Base-by-base conservation (phyloP, 768 basidiomycete species). In the Tylopilus plumbeoviolaceoides region DNA sequence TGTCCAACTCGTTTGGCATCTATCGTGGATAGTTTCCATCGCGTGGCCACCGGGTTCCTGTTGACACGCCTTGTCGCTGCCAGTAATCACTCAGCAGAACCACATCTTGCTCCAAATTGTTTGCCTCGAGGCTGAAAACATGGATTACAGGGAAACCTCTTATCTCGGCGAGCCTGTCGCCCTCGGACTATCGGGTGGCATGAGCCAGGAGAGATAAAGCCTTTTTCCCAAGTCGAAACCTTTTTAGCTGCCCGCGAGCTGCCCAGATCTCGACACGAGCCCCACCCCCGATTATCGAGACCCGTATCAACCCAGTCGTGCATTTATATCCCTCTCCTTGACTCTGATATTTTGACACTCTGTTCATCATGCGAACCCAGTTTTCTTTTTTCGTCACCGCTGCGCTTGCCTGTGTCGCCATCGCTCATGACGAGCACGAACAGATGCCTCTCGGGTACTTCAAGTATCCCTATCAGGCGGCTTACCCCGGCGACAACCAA, bases 381-480 rank as follows among this genome's bases (percentile, higher is more conserved):
- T 46, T 54, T 27, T 45, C 63, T 50, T 33, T 66, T 42, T 53
- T 72, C 18, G 50, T 73, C 21, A 48, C 64, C 25, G 36, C 69
- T 44, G 47, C 66, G 35, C 43, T 70, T 51, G 59, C 60, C 27
- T 59, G 57, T 28, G 52, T 63, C 35, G 71, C 63, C 23, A 60
- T 66, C 47, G 74, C 62, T 7, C 74, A 77, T 52, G 66, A 72
- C 31, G 67, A 68, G 42, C 72, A 79, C 62, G 65, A 76, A 17
- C 86, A 89, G 64, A 73, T 84, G 59, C 85, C 87, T 40, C 65
- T 86, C 40, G 84, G 78, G 57, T 87, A 86, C 61, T 76, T 84
- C 57, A 80, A 78, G 44, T 88, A 77, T 59, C 87, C 87, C 11
- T 79, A 76, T 64, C 79, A 86, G 60, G 81, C 81, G 2, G 50